phyloP scores from a whole-genome alignment of 148 eudicot species.

The Polygonum maritimum region DNA sequence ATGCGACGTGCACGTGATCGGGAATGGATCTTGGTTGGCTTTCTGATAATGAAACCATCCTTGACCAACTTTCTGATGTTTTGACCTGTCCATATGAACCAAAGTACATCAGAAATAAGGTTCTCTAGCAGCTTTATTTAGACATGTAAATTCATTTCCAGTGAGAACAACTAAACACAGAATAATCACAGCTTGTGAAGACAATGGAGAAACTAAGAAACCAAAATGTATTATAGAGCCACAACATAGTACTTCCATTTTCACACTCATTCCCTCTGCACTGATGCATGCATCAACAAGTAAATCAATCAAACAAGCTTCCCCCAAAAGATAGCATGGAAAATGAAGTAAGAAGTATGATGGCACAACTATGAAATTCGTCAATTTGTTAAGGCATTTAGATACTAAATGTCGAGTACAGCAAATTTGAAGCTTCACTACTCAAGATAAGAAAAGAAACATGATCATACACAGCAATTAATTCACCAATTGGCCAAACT shows the following conservation, averaged over 20 bases:
- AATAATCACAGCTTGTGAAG: neutral
- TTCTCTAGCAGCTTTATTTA: neutral
- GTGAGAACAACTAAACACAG: neutral
- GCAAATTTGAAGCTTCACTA: neutral
- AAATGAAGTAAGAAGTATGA: neutral
- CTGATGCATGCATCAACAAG: neutral
- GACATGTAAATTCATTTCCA: neutral
- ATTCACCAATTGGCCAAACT: neutral
- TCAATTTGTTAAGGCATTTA: neutral
- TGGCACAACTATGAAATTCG: neutral
- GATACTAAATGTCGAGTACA: no score
- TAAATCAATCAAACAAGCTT: neutral
- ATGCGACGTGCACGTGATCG: constrained; percentile 79
- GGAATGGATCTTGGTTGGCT: constrained; percentile 80
- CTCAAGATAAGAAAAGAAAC: neutral
- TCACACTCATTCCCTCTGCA: neutral
- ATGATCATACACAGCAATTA: neutral
- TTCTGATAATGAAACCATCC: constrained; percentile 79
- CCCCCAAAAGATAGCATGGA: neutral
- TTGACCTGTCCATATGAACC: constrained; percentile 34
- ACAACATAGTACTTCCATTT: neutral
- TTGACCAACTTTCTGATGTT: constrained; percentile 76
- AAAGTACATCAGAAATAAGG: neutral
- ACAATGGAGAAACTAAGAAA: neutral
- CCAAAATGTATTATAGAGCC: neutral